Base-by-base conservation (phyloP, 2,329 filamentous ascomycete species). In the Raffaelea deltoideospora region DNA sequence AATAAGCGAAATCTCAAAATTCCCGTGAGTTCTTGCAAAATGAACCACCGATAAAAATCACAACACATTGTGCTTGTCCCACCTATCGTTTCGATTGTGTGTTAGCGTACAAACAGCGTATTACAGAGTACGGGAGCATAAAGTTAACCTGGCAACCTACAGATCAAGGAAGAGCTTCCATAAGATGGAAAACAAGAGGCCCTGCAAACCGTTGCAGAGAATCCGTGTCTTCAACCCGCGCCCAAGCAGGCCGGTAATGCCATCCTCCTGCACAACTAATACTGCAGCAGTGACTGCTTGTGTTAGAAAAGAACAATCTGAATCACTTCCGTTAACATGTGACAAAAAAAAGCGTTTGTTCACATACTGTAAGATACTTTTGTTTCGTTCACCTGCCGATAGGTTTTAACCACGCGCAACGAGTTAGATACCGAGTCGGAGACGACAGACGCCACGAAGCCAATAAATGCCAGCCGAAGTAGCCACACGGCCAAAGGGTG, bases 111-210 rank as follows among this genome's bases (percentile, higher is more conserved):
- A n/a, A n/a, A n/a, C n/a, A n/a, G n/a, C n/a, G n/a, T n/a, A n/a
- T n/a, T n/a, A n/a, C n/a, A n/a, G n/a, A n/a, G n/a, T n/a, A n/a
- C n/a, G n/a, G n/a, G n/a, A n/a, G n/a, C n/a, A n/a, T 26, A 26
- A 26, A 26, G 23, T 13, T 13, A 26, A 8, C 13, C 23, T 9
- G n/a, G 10, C 7, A 9, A 58, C 62, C 53, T 28, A 66, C 63
- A 65, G 33, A 31, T 65, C 61, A 10, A 65, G 47, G 39, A 66
- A 65, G 1, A 66, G 40, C 36, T 64, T 66, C 63, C 63, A 66
- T 2, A 66, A 43, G 14, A 66, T 64, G 4, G 61, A 63, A 35
- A 66, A 66, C 3, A 66, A 15, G 4, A 66, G 45, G 0, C 63
- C 60, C 35, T 66, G 63, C 3, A 66, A 43, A 0, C 63, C 63